Percentiles rank a stretch among this genome's conserved stretches.
phyloP scores from a whole-genome alignment of 768 basidiomycete genomes.

The Lenzites betulinus region DNA sequence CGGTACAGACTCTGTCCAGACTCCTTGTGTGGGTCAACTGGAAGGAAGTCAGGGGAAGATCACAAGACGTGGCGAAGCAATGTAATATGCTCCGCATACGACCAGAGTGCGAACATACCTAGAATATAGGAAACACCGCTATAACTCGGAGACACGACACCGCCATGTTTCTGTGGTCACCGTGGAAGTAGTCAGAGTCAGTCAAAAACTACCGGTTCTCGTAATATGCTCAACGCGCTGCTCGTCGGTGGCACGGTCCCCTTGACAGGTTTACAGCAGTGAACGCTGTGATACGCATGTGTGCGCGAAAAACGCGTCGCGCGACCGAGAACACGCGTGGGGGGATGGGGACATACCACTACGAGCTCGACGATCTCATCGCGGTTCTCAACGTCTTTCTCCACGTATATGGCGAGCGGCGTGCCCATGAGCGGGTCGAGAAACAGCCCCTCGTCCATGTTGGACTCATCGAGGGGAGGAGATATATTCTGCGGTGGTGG shows the following conservation, averaged over 20 bases:
- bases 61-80: background rate
- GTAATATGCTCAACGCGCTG: background rate
- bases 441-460: conserved; percentile 57
- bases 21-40: conserved; percentile 77
- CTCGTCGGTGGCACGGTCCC: background rate
- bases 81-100: background rate
- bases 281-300: background rate
- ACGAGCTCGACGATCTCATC: conserved; percentile 64
- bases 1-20: conserved; percentile 82
- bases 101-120: conserved; percentile 47
- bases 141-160: conserved; percentile 70
- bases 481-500: conserved; percentile 30
- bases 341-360: conserved; percentile 50
- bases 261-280: background rate
- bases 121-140: conserved; percentile 80
- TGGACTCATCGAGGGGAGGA: conserved; percentile 6
- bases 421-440: conserved; percentile 83
- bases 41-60: background rate
- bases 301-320: conserved; percentile 15
- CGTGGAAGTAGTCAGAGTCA: too few species aligned
- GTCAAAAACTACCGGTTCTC: background rate
- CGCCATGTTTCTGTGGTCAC: conserved; percentile 68
- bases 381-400: conserved; percentile 77
- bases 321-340: background rate
- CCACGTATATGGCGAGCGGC: conserved; percentile 73